These are phyloP conservation scores for Syzygium malaccense DNA, from an alignment of 441 rosid genomes.

Conservation along the genomic window DNA sequence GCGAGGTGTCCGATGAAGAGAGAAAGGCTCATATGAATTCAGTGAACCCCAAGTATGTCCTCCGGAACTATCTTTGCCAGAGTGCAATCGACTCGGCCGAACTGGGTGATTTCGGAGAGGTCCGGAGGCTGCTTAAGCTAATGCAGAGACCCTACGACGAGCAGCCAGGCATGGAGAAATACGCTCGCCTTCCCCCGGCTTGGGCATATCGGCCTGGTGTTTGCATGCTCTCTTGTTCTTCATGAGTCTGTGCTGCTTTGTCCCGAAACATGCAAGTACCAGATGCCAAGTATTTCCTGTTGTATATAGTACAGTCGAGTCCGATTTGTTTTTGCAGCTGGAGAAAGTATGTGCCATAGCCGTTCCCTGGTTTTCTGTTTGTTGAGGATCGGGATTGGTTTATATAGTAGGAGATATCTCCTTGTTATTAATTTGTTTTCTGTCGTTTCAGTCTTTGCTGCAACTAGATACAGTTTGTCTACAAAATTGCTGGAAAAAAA, in stretches of 20 bases:
- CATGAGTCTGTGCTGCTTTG: conserved; percentile 29
- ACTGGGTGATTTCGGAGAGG: conserved; percentile 76
- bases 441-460: background rate
- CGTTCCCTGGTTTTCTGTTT: background rate
- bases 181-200: conserved; percentile 93
- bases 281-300: background rate
- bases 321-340: background rate
- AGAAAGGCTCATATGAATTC: conserved; percentile 82
- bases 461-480: background rate
- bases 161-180: conserved; percentile 95
- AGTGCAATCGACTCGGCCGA: conserved; percentile 91
- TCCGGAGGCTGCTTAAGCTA: conserved; percentile 64
- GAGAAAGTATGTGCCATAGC: conserved; percentile 3
- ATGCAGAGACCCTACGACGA: conserved; percentile 80
- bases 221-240: conserved; percentile 97
- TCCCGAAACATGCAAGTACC: background rate
- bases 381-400: background rate
- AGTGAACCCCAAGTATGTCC: conserved; percentile 78
- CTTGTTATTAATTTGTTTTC: background rate
- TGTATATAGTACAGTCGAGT: conserved; percentile 19
- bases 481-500: background rate
- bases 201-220: conserved; percentile 99
- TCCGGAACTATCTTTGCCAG: conserved; percentile 88
- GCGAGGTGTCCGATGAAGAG: conserved; percentile 68
- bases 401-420: background rate